Percentiles rank a stretch among this genome's conserved stretches.
These are phyloP conservation scores for Trichophyton mentagrophytes DNA, from an alignment of 2,329 filamentous ascomycete genomes.

Conservation along the genomic window DNA sequence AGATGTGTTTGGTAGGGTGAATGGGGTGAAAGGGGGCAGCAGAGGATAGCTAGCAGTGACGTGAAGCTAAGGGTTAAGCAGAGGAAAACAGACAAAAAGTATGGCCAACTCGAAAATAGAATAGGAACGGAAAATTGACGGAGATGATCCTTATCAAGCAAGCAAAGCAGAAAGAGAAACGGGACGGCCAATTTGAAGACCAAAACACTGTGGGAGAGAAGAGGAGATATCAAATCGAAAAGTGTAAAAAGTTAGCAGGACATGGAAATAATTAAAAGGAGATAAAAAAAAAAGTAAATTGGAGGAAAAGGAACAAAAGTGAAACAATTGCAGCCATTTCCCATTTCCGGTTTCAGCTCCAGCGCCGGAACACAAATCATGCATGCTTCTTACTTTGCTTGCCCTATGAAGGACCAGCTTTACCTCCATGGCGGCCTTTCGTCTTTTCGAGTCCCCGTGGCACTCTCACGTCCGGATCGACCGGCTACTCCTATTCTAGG, in stretches of 20 bases:
- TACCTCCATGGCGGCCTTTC: slow-evolving; percentile 28
- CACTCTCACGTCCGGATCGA: slow-evolving; percentile 21
- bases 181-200: neutral
- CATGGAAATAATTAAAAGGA: neutral
- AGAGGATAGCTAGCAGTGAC: too few relatives aligned
- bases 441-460: slow-evolving; percentile 18
- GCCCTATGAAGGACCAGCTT: neutral
- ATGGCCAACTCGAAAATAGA: neutral
- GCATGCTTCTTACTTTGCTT: neutral
- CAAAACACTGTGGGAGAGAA: neutral
- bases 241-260: neutral
- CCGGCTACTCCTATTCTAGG: slow-evolving; percentile 15
- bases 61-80: neutral
- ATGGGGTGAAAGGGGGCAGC: neutral
- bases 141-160: neutral
- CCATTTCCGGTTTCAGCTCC: neutral
- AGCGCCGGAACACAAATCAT: neutral
- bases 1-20: neutral
- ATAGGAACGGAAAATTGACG: neutral
- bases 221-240: neutral
- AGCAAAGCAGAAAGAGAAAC: neutral
- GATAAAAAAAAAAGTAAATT: too few relatives aligned
- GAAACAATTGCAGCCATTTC: neutral
- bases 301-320: neutral
- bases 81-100: neutral